Percentiles rank a stretch among this genome's conserved stretches.
Evolutionary conservation across 2,329 filamentous ascomycete genomes (phyloP).

Genomic region (Didymella segeticola): DNA sequence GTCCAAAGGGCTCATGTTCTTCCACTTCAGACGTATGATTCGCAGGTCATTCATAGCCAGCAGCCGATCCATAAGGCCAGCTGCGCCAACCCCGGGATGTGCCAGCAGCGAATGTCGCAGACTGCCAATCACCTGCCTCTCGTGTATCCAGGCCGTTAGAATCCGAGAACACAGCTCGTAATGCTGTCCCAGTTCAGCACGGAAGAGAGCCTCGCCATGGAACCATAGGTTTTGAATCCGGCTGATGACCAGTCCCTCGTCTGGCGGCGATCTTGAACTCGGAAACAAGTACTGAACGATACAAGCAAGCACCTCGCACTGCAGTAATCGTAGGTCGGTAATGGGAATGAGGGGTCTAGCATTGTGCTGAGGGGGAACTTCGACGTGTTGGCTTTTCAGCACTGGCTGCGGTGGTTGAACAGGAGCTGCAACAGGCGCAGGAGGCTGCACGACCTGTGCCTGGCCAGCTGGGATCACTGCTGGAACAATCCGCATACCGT

Average conservation of each 20-base stretch:
- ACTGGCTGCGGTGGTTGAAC: constrained; percentile 26
- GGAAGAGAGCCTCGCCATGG: constrained; percentile 33
- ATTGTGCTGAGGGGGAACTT: constrained; percentile 18
- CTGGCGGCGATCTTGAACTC: constrained; percentile 27
- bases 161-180: constrained; percentile 39
- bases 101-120: constrained; percentile 31
- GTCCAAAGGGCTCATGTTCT: constrained; percentile 44
- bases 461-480: constrained; percentile 12
- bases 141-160: constrained; percentile 41
- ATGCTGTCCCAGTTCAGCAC: constrained; percentile 32
- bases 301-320: constrained; percentile 42
- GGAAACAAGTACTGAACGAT: constrained; percentile 43
- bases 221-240: constrained; percentile 41
- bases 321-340: constrained; percentile 33
- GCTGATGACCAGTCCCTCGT: constrained; percentile 35
- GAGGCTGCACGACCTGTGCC: constrained; percentile 15
- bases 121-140: constrained; percentile 38
- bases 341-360: constrained; percentile 14
- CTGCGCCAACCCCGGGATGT: constrained; percentile 32
- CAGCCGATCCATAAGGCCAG: constrained; percentile 40
- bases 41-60: constrained; percentile 46
- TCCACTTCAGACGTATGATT: constrained; percentile 45
- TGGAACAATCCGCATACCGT: constrained; percentile 29
- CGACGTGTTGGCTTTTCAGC: constrained; percentile 36
- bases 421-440: constrained; percentile 5